phyloP scores from a whole-genome alignment of 352 stramenopile genomes.

The Phytophthora citricola region DNA sequence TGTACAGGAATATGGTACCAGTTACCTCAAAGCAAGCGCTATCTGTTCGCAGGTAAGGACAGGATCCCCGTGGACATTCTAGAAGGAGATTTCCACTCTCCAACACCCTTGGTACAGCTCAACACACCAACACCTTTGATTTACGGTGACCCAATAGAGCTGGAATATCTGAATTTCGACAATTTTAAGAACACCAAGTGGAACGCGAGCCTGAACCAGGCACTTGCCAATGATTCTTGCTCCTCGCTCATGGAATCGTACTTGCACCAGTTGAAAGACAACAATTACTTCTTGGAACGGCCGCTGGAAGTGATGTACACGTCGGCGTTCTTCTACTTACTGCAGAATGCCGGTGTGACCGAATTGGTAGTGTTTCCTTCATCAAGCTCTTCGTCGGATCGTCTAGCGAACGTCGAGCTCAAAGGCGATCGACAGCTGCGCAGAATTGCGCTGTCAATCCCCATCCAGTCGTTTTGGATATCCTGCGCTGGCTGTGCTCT shows the following conservation, averaged over 20 bases:
- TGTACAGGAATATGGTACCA: slow-evolving; percentile 52
- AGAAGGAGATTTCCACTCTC: slow-evolving; percentile 44
- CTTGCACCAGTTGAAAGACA: slow-evolving; percentile 38
- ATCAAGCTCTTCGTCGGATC: slow-evolving; percentile 19
- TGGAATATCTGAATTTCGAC: slow-evolving; percentile 36
- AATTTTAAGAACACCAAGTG: slow-evolving; percentile 35
- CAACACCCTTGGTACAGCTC: slow-evolving; percentile 52
- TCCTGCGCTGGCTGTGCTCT: slow-evolving; percentile 33
- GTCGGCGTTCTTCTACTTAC: slow-evolving; percentile 53
- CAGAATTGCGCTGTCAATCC: slow-evolving; percentile 38
- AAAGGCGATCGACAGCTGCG: slow-evolving; percentile 46
- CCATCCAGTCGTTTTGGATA: slow-evolving; percentile 36
- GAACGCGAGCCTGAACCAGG: slow-evolving; percentile 28
- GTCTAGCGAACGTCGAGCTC: slow-evolving; percentile 36
- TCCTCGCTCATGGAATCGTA: slow-evolving; percentile 58
- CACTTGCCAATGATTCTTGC: slow-evolving; percentile 31
- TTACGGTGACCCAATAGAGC: slow-evolving; percentile 14
- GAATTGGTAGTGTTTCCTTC: slow-evolving; percentile 20
- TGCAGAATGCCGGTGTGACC: slow-evolving; percentile 45
- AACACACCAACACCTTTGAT: slow-evolving; percentile 37
- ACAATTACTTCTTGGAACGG: slow-evolving; percentile 47
- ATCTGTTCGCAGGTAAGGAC: slow-evolving; percentile 46
- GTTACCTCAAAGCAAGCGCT: slow-evolving; percentile 47
- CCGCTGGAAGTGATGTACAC: slow-evolving; percentile 54
- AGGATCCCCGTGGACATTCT: slow-evolving; percentile 34